Evolutionary conservation across 129 eudicot species (phyloP).

Genomic region (Dittrichia graveolens): DNA sequence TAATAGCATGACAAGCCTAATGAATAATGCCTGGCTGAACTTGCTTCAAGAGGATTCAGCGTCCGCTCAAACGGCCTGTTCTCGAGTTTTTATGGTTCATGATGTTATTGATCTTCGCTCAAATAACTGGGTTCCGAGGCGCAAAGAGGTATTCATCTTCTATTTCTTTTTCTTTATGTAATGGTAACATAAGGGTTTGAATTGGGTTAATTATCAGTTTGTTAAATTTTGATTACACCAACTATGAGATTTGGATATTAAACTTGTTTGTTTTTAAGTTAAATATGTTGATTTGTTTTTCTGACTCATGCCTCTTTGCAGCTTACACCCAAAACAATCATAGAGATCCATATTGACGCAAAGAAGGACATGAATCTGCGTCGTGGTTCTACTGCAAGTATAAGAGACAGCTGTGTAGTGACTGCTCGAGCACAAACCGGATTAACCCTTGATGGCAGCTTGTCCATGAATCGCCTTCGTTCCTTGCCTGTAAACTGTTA

Average conservation of each 20-base stretch:
- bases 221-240: too few relatives aligned
- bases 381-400: constrained; percentile 67
- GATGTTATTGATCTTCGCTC: constrained; percentile 62
- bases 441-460: constrained; percentile 39
- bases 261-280: too few relatives aligned
- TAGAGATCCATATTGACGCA: constrained; percentile 77
- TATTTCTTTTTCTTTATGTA: too few relatives aligned
- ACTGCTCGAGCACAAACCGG: constrained; percentile 53
- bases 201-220: too few relatives aligned
- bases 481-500: neutral
- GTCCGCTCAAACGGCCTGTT: too few relatives aligned
- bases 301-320: constrained; percentile 8
- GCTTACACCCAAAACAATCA: constrained; percentile 78
- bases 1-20: too few relatives aligned
- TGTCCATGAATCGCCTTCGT: constrained; percentile 60
- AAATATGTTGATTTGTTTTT: too few relatives aligned
- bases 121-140: constrained; percentile 68
- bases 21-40: constrained; percentile 53
- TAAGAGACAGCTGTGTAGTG: constrained; percentile 52
- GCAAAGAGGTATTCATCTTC: constrained; percentile 54
- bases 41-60: constrained; percentile 1
- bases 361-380: constrained; percentile 67
- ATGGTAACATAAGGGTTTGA: too few relatives aligned
- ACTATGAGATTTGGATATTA: too few relatives aligned
- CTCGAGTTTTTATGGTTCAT: constrained; percentile 73